A percentile compares a stretch with the other conserved stretches of the same genome.
These are phyloP conservation scores for Schizosaccharomyces japonicus DNA, from an alignment of 805 yeast species.

Conservation along the genomic window DNA sequence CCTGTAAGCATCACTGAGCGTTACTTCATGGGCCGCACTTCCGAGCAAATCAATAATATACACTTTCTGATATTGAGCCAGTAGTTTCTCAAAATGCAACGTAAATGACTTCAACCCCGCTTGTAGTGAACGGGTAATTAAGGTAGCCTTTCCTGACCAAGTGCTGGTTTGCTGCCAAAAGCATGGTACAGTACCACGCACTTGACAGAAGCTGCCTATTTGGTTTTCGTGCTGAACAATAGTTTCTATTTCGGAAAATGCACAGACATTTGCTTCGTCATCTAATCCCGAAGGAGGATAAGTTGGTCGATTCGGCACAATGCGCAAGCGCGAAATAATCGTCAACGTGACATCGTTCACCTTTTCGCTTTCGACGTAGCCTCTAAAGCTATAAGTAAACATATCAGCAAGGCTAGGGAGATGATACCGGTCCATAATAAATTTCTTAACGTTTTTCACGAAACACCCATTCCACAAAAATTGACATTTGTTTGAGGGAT, in stretches of 20 bases:
- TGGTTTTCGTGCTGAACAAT: neutral
- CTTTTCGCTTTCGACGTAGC: neutral
- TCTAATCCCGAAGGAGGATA: constrained; percentile 1
- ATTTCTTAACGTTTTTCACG: too few species aligned
- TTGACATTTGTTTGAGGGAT: too few species aligned
- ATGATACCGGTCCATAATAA: too few species aligned
- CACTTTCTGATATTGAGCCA: neutral
- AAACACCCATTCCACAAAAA: too few species aligned
- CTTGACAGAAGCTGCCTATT: neutral
- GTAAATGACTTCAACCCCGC: neutral
- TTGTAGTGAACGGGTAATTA: neutral
- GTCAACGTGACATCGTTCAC: neutral
- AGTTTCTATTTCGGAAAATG: neutral
- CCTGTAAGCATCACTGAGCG: neutral
- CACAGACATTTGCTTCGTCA: neutral
- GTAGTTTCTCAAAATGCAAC: neutral
- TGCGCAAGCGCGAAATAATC: neutral
- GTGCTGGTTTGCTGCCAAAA: neutral
- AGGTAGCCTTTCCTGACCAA: neutral
- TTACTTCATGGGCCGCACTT: neutral
- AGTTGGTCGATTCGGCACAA: neutral
- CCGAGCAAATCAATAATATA: neutral
- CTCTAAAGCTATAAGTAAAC: neutral
- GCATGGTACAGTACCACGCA: neutral
- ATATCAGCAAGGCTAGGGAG: too few species aligned